Evolutionary conservation across 2,329 filamentous ascomycete species (phyloP).

Genomic region (Ilyonectria mors-panacis): DNA sequence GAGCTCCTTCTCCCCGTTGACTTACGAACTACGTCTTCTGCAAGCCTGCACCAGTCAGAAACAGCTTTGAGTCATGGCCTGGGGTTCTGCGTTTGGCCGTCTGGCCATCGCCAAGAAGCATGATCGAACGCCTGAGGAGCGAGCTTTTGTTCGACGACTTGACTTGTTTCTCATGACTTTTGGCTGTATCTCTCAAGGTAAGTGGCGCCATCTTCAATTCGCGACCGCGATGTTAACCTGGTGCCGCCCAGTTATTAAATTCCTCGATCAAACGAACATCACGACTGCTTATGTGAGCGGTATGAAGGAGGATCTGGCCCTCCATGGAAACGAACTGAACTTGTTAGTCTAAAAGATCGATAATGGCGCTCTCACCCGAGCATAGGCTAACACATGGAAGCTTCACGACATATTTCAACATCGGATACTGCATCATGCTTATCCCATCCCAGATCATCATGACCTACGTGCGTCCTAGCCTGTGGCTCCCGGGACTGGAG

Average conservation of each 20-base stretch:
- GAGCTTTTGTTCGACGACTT: slow-evolving; percentile 14
- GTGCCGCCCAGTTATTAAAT: slow-evolving; percentile 11
- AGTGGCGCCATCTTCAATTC: neutral
- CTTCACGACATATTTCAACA: slow-evolving; percentile 66
- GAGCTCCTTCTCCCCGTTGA: neutral
- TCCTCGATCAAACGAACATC: slow-evolving; percentile 23
- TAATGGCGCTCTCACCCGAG: neutral
- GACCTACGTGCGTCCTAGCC: slow-evolving; percentile 54
- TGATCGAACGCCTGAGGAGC: slow-evolving; percentile 18
- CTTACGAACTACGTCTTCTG: no score
- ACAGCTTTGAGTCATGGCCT: slow-evolving; percentile 13
- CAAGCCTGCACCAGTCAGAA: neutral
- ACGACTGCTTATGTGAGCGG: slow-evolving; percentile 24
- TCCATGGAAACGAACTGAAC: slow-evolving; percentile 42
- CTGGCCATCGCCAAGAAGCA: slow-evolving; percentile 27
- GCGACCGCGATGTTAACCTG: neutral
- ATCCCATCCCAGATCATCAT: slow-evolving; percentile 56
- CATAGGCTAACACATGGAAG: slow-evolving; percentile 9
- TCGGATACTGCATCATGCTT: slow-evolving; percentile 69
- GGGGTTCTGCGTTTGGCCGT: slow-evolving; percentile 11
- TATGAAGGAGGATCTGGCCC: slow-evolving; percentile 22
- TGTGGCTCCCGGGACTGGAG: slow-evolving; percentile 56
- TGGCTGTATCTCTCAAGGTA: slow-evolving; percentile 26
- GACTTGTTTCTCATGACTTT: slow-evolving; percentile 30
- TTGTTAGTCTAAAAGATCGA: neutral